Evolutionary conservation across 805 yeast species (phyloP).

Genomic region (Candida michaelii): DNA sequence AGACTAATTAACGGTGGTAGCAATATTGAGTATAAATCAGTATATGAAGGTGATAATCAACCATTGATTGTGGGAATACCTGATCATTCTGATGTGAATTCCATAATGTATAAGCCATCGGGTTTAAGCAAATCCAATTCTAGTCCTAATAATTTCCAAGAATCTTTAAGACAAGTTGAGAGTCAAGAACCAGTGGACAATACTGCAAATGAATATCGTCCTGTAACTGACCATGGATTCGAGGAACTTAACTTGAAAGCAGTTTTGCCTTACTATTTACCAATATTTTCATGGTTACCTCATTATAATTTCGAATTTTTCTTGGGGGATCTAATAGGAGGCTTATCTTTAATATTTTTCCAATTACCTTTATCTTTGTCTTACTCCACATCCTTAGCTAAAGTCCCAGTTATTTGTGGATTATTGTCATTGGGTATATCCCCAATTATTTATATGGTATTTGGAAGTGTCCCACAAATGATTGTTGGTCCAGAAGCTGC

Average conservation of each 20-base stretch:
- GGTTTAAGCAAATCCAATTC: neutral
- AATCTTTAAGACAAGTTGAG: neutral
- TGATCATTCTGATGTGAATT: constrained; percentile 1
- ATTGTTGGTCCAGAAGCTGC: constrained; percentile 48
- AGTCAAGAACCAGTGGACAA: neutral
- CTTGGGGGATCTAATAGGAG: constrained; percentile 73
- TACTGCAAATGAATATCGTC: constrained; percentile 18
- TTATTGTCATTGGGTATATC: constrained; percentile 38
- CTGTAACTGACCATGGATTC: constrained; percentile 19
- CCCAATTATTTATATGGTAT: constrained; percentile 39
- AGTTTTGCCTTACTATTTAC: constrained; percentile 61
- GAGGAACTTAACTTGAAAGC: constrained; percentile 29
- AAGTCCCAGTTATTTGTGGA: constrained; percentile 43
- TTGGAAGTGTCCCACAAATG: constrained; percentile 49
- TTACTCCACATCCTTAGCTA: constrained; percentile 42
- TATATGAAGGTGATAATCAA: constrained; percentile 16
- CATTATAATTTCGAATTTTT: constrained; percentile 43
- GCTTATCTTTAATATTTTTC: constrained; percentile 83
- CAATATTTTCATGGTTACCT: constrained; percentile 67
- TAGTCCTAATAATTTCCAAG: neutral
- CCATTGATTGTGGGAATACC: constrained; percentile 13
- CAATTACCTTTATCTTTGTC: constrained; percentile 78
- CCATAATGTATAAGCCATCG: constrained; percentile 6
- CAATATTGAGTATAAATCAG: constrained; percentile 14
- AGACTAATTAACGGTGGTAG: constrained; percentile 6